Percentiles rank a stretch among this genome's conserved stretches.
These are phyloP conservation scores for Annulohypoxylon stygium DNA, from an alignment of 495 filamentous ascomycete genomes.

Conservation along the genomic window DNA sequence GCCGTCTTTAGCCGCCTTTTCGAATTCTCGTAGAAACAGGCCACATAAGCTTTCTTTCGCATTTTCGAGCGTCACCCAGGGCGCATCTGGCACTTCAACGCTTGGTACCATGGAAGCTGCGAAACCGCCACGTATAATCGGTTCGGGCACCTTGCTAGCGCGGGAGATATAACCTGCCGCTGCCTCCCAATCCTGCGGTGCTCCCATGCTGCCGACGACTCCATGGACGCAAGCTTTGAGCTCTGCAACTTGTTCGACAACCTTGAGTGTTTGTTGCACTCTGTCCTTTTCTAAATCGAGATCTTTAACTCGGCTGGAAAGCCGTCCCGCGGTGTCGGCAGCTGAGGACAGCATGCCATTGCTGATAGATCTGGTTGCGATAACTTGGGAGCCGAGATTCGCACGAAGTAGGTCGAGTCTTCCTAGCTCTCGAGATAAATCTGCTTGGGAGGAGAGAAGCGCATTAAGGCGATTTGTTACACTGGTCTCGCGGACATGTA, in stretches of 20 bases:
- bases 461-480: constrained; percentile 80
- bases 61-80: constrained; percentile 85
- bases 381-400: constrained; percentile 87
- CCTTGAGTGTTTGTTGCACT: constrained; percentile 88
- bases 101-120: constrained; percentile 94
- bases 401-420: constrained; percentile 93
- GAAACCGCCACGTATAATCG: constrained; percentile 86
- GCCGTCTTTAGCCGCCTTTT: constrained; percentile 85
- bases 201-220: constrained; percentile 96
- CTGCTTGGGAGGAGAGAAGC: constrained; percentile 82
- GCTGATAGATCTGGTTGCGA: constrained; percentile 83
- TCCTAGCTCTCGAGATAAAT: constrained; percentile 83
- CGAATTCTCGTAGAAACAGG: constrained; percentile 93
- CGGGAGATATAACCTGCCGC: constrained; percentile 90
- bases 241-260: constrained; percentile 96
- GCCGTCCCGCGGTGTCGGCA: constrained; percentile 84
- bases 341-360: constrained; percentile 89
- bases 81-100: constrained; percentile 93
- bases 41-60: constrained; percentile 88
- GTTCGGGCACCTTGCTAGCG: constrained; percentile 80
- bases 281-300: constrained; percentile 91
- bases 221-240: constrained; percentile 96
- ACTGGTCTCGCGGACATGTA: constrained; percentile 79
- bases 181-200: constrained; percentile 97
- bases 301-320: constrained; percentile 84